Conservation (phyloP, 1,284 basidiomycete species). For the Calocybe gambosa region DNA sequence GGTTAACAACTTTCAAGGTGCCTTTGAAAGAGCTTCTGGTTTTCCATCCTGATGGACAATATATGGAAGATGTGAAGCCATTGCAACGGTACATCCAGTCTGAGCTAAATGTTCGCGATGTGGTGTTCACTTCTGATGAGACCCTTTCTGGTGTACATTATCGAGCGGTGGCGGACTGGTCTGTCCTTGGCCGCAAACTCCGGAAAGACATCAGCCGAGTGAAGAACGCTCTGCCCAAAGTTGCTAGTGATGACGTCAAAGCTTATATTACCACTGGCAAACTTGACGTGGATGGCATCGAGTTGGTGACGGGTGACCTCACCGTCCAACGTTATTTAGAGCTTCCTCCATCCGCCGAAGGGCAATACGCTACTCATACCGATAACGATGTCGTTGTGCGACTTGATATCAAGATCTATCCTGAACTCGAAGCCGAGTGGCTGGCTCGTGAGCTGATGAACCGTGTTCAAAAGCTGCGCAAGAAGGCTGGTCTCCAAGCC, state of each 20-base stretch:
- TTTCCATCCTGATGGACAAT: constrained; percentile 87
- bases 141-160: constrained; percentile 84
- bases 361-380: constrained; percentile 79
- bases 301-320: constrained; percentile 86
- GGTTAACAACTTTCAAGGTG: constrained; percentile 43
- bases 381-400: constrained; percentile 95
- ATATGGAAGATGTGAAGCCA: constrained; percentile 81
- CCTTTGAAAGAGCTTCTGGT: constrained; percentile 92
- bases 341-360: constrained; percentile 51
- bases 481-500: constrained; percentile 91
- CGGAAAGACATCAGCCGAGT: constrained; percentile 92
- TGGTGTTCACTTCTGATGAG: constrained; percentile 90
- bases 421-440: constrained; percentile 86
- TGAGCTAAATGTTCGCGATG: constrained; percentile 92
- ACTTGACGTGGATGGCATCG: constrained; percentile 86
- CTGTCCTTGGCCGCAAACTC: constrained; percentile 90
- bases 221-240: constrained; percentile 78
- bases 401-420: constrained; percentile 83
- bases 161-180: constrained; percentile 92
- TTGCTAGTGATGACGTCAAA: constrained; percentile 84
- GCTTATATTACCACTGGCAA: constrained; percentile 71
- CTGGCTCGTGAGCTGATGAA: constrained; percentile 89
- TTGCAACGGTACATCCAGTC: constrained; percentile 89
- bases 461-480: constrained; percentile 92
- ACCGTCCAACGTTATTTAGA: constrained; percentile 91